Conservation (phyloP, 495 filamentous ascomycete genomes). For the Daldinia concentrica region DNA sequence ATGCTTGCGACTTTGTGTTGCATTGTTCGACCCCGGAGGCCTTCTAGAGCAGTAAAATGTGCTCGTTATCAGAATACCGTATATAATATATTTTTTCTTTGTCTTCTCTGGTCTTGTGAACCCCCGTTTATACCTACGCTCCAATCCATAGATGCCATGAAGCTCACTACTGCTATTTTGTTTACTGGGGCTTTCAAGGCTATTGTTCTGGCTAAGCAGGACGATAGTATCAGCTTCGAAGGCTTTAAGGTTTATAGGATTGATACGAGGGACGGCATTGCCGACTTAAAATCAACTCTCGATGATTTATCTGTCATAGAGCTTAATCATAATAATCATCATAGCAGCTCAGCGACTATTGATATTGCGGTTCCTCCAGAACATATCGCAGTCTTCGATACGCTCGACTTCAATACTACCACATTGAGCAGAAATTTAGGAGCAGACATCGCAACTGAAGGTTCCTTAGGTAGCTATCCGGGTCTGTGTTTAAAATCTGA, state of each 20-base stretch:
- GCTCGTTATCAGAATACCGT: background rate
- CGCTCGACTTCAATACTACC: slow-evolving; percentile 41
- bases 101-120: background rate
- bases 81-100: slow-evolving; percentile 9
- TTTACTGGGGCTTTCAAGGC: background rate
- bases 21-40: background rate
- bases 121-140: background rate
- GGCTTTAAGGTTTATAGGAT: slow-evolving; percentile 28
- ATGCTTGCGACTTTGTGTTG: slow-evolving; percentile 13
- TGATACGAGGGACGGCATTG: background rate
- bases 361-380: slow-evolving; percentile 57
- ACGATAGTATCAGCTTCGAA: background rate
- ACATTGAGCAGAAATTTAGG: slow-evolving; percentile 59
- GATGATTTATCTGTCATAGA: slow-evolving; percentile 41
- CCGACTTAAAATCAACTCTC: slow-evolving; percentile 6
- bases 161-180: slow-evolving; percentile 15
- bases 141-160: slow-evolving; percentile 6
- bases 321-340: slow-evolving; percentile 28
- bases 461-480: slow-evolving; percentile 21
- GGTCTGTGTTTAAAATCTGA: slow-evolving; percentile 8
- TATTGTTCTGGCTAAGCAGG: background rate
- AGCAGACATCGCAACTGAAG: slow-evolving; percentile 53
- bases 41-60: background rate
- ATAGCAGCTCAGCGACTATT: slow-evolving; percentile 7
- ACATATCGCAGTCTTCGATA: slow-evolving; percentile 49